Conservation (phyloP, 2,329 filamentous ascomycete genomes). For the Ceratocystis huliohia region DNA sequence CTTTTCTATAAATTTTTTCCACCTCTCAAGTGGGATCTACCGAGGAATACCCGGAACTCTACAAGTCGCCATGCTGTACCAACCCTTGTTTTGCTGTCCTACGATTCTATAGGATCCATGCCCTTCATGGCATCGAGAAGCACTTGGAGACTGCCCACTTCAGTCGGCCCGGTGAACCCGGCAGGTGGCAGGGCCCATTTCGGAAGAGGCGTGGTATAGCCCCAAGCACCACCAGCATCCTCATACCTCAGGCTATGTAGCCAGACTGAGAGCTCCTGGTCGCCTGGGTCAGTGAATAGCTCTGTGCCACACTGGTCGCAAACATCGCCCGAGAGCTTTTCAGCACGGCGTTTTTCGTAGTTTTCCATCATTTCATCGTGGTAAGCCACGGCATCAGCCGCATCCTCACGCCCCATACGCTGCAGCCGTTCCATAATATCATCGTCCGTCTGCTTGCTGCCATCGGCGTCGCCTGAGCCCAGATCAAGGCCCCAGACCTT, state of each 20-base stretch:
- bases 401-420: conserved; percentile 87
- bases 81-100: neutral
- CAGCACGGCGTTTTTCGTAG: conserved; percentile 81
- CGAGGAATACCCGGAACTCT: neutral
- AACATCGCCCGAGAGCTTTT: conserved; percentile 77
- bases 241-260: conserved; percentile 86
- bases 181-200: conserved; percentile 73
- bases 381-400: conserved; percentile 81
- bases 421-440: conserved; percentile 77
- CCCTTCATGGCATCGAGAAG: conserved; percentile 43
- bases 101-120: conserved; percentile 26
- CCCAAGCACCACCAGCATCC: conserved; percentile 70
- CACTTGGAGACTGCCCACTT: conserved; percentile 49
- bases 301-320: conserved; percentile 77
- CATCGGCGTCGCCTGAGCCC: conserved; percentile 54
- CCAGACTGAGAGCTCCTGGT: conserved; percentile 84
- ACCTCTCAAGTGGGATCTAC: neutral
- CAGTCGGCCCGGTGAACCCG: conserved; percentile 57
- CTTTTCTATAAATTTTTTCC: neutral
- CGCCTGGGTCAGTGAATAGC: conserved; percentile 82
- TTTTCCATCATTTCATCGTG: conserved; percentile 86
- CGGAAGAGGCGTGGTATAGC: conserved; percentile 73
- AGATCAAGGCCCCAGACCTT: conserved; percentile 77
- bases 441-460: conserved; percentile 61
- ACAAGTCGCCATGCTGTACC: neutral